Conservation (phyloP, 1,284 basidiomycete genomes). For the Gomphus bonarii region DNA sequence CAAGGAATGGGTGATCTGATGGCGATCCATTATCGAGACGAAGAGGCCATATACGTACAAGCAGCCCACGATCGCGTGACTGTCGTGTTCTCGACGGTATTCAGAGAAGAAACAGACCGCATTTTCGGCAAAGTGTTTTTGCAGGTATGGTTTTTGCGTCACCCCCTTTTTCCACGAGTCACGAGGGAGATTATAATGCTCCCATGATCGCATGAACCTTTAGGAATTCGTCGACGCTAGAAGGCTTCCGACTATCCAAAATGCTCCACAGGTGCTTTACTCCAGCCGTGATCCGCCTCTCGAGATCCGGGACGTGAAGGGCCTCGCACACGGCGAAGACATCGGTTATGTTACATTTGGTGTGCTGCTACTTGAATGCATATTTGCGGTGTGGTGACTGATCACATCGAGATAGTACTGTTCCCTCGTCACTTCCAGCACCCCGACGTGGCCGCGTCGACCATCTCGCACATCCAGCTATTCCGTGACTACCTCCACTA, state of each 20-base stretch:
- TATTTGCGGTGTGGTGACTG: background rate
- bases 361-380: conserved; percentile 20
- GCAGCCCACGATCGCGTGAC: conserved; percentile 94
- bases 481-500: conserved; percentile 99
- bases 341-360: conserved; percentile 96
- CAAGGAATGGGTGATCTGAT: conserved; percentile 74
- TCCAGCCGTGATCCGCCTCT: conserved; percentile 92
- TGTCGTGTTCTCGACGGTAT: conserved; percentile 94
- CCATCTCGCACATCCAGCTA: conserved; percentile 93
- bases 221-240: conserved; percentile 99
- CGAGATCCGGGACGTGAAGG: conserved; percentile 83
- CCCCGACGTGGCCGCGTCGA: conserved; percentile 61
- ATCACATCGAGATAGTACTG: conserved; percentile 46
- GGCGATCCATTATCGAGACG: conserved; percentile 90
- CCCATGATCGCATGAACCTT: too few species aligned
- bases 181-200: too few species aligned
- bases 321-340: conserved; percentile 78
- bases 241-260: conserved; percentile 87
- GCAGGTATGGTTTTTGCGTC: conserved; percentile 74
- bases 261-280: conserved; percentile 97
- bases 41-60: conserved; percentile 95
- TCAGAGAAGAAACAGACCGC: conserved; percentile 95
- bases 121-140: conserved; percentile 97
- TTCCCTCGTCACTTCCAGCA: conserved; percentile 94
- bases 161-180: too few species aligned